phyloP scores from a whole-genome alignment of 495 filamentous ascomycete genomes.

The Aspergillus funiculosus region DNA sequence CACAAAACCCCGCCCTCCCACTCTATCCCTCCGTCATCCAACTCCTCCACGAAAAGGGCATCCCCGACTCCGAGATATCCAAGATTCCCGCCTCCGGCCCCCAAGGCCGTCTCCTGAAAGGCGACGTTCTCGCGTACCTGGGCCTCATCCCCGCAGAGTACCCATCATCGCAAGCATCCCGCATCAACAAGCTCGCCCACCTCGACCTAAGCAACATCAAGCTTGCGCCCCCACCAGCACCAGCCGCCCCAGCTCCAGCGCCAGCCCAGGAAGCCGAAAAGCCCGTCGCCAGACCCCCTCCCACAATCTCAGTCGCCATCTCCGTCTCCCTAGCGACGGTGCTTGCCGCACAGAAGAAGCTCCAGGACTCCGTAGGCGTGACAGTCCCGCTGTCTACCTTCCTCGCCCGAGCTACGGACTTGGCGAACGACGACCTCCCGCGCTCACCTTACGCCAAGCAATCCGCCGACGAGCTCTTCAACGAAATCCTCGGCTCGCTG shows the following conservation, averaged over 20 bases:
- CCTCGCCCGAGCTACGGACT: conserved; percentile 70
- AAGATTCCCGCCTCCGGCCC: conserved; percentile 85
- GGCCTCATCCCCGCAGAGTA: conserved; percentile 66
- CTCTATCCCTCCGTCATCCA: conserved; percentile 81
- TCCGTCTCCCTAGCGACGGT: conserved; percentile 74
- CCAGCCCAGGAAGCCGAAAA: conserved; percentile 35
- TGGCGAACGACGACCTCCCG: conserved; percentile 84
- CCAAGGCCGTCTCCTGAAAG: conserved; percentile 85
- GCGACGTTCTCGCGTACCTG: conserved; percentile 87
- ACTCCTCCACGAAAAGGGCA: conserved; percentile 68
- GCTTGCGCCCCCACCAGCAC: conserved; percentile 55
- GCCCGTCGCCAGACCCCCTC: conserved; percentile 29
- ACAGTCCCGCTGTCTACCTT: conserved; percentile 82
- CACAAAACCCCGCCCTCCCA: conserved; percentile 67
- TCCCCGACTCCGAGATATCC: conserved; percentile 63
- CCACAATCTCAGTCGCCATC: conserved; percentile 46
- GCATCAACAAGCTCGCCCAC: conserved; percentile 68
- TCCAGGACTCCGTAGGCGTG: conserved; percentile 68
- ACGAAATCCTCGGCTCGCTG: conserved; percentile 75
- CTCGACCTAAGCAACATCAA: conserved; percentile 96
- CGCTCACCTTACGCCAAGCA: conserved; percentile 52
- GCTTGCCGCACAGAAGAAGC: conserved; percentile 68
- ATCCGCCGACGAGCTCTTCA: conserved; percentile 77
- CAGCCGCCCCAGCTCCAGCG: conserved; percentile 37
- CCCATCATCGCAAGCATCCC: conserved; percentile 60